Evolutionary conservation across 805 yeast genomes (phyloP).

Genomic region (Kodamaea leandrae): DNA sequence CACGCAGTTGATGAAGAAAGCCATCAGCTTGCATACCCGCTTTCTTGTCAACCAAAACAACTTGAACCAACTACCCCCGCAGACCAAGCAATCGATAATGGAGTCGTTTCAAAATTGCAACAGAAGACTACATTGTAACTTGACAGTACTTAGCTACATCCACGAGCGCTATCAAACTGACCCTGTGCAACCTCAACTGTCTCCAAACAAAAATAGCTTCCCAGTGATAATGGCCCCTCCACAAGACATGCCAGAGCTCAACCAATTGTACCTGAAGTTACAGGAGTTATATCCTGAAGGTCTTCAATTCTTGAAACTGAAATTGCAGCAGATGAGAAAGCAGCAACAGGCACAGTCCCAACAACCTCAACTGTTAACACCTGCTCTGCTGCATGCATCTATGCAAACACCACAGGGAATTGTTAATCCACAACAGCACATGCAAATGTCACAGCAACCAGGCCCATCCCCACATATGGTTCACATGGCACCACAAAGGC

Average conservation of each 20-base stretch:
- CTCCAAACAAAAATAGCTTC: slow-evolving; percentile 30
- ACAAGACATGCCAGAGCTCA: slow-evolving; percentile 52
- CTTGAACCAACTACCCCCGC: slow-evolving; percentile 30
- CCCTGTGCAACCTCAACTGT: slow-evolving; percentile 25
- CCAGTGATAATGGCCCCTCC: slow-evolving; percentile 57
- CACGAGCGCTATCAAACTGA: slow-evolving; percentile 38
- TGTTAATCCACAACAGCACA: slow-evolving; percentile 16
- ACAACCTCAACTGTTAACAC: slow-evolving; percentile 9
- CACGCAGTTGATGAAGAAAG: slow-evolving; percentile 42
- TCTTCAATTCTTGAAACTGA: slow-evolving; percentile 39
- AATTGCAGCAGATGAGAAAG: slow-evolving; percentile 37
- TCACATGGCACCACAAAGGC: slow-evolving; percentile 6
- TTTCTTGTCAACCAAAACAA: slow-evolving; percentile 35
- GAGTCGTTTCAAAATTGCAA: slow-evolving; percentile 42
- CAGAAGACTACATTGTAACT: slow-evolving; percentile 41
- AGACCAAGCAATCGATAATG: slow-evolving; percentile 28
- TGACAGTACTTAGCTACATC: slow-evolving; percentile 37
- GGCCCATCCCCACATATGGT: slow-evolving; percentile 1
- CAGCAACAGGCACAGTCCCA: slow-evolving; percentile 22
- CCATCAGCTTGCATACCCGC: slow-evolving; percentile 34
- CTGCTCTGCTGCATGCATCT: slow-evolving; percentile 7
- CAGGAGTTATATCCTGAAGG: slow-evolving; percentile 56
- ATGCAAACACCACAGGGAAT: slow-evolving; percentile 35
- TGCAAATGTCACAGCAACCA: slow-evolving; percentile 15
- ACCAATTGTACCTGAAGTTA: slow-evolving; percentile 44